Evolutionary conservation across 2,329 filamentous ascomycete species (phyloP).

Genomic region (Myrmaecium sp.): DNA sequence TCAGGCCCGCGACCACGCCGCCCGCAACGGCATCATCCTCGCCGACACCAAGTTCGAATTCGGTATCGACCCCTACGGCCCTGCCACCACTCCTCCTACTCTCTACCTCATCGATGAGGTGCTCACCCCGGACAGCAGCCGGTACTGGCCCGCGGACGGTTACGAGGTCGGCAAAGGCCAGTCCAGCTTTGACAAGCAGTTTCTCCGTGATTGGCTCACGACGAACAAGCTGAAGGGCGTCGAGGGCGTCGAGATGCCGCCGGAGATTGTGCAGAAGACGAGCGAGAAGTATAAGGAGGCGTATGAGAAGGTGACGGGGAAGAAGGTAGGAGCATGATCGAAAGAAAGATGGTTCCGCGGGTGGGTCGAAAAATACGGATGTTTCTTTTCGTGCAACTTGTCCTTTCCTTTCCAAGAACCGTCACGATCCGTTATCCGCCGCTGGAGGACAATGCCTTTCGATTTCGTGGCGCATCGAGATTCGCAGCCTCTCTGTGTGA

Average conservation of each 20-base stretch:
- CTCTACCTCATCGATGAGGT: conserved; percentile 73
- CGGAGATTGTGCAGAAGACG: conserved; percentile 53
- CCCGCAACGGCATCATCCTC: conserved; percentile 53
- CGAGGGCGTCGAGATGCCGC: conserved; percentile 53
- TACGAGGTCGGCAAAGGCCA: conserved; percentile 61
- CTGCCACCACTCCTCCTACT: conserved; percentile 34
- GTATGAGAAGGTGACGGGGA: conserved; percentile 50
- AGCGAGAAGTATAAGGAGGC: conserved; percentile 59
- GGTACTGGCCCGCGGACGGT: conserved; percentile 66
- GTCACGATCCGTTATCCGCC: too few relatives aligned
- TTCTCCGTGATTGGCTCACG: conserved; percentile 65
- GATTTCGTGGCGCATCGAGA: too few relatives aligned
- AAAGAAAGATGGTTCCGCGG: too few relatives aligned
- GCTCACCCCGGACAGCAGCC: conserved; percentile 55
- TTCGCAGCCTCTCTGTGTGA: too few relatives aligned
- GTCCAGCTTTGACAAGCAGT: conserved; percentile 69
- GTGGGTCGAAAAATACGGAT: too few relatives aligned
- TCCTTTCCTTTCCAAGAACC: too few relatives aligned
- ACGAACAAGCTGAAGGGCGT: conserved; percentile 57
- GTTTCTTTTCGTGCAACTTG: too few relatives aligned
- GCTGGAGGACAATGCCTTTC: too few relatives aligned
- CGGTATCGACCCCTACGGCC: conserved; percentile 40
- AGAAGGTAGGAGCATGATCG: too few relatives aligned
- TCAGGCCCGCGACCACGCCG: conserved; percentile 44
- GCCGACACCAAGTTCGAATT: conserved; percentile 69